phyloP scores from a whole-genome alignment of 1,139 yeast species.

The Diutina ranongensis region DNA sequence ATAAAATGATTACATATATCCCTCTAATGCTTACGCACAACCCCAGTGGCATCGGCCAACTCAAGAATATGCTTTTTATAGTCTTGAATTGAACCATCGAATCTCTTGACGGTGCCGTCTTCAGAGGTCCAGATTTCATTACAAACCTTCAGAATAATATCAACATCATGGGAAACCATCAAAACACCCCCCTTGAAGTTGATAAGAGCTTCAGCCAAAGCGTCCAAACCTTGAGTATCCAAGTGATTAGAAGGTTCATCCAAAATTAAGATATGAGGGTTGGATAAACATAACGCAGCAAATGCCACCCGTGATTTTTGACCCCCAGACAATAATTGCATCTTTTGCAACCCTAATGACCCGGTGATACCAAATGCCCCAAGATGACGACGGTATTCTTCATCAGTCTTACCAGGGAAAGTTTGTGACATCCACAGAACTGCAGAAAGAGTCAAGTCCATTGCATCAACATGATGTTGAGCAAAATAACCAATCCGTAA shows the following conservation, averaged over 20 bases:
- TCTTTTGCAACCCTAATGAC: conserved; percentile 81
- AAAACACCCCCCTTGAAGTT: conserved; percentile 90
- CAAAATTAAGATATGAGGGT: conserved; percentile 85
- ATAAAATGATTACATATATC: neutral
- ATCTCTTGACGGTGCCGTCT: conserved; percentile 64
- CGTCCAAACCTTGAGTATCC: conserved; percentile 97
- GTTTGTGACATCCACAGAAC: conserved; percentile 89
- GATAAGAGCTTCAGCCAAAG: conserved; percentile 77
- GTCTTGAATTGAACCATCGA: conserved; percentile 75
- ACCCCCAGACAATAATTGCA: conserved; percentile 90
- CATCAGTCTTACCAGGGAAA: conserved; percentile 90
- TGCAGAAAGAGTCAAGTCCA: conserved; percentile 82
- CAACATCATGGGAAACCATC: conserved; percentile 96
- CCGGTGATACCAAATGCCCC: conserved; percentile 98
- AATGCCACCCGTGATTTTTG: conserved; percentile 97
- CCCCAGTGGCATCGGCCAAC: conserved; percentile 76
- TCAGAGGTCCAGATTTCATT: conserved; percentile 95
- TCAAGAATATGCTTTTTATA: conserved; percentile 82
- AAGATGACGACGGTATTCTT: conserved; percentile 91
- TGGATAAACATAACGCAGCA: conserved; percentile 82
- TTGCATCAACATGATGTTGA: conserved; percentile 98
- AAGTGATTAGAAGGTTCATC: conserved; percentile 99
- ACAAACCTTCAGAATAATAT: conserved; percentile 79
- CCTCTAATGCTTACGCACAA: conserved; percentile 65
- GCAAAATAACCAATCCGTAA: conserved; percentile 94